These are phyloP conservation scores for Phalaenopsis aphrodite DNA, from an alignment of 106 monocot genomes.

Conservation along the genomic window DNA sequence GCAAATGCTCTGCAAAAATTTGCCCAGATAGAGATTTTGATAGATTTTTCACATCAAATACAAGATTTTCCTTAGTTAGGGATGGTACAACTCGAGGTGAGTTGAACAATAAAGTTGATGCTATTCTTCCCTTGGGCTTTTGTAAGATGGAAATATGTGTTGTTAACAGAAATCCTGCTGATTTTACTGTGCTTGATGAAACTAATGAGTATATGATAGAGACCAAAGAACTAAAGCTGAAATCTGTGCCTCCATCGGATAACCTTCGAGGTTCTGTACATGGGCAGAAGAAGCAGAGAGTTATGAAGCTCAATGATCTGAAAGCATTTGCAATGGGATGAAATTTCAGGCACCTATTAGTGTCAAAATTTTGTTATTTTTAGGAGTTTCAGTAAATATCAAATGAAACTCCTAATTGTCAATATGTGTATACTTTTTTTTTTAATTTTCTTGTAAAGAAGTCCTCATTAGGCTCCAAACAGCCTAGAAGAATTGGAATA, in stretches of 20 bases:
- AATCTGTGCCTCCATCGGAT: not conserved
- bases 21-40: not conserved
- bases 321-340: slow-evolving; percentile 12
- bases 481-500: slow-evolving; percentile 3
- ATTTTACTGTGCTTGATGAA: slow-evolving; percentile 58
- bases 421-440: slow-evolving; percentile 8
- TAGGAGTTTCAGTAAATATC: slow-evolving; percentile 1
- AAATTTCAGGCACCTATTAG: not conserved
- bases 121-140: slow-evolving; percentile 12
- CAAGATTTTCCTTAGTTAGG: slow-evolving; percentile 9
- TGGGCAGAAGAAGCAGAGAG: slow-evolving; percentile 17
- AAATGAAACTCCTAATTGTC: slow-evolving; percentile 2
- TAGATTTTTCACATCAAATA: not conserved
- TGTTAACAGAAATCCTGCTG: slow-evolving; percentile 86
- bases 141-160: slow-evolving; percentile 30
- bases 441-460: not conserved
- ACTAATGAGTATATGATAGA: slow-evolving; percentile 56
- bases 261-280: not conserved
- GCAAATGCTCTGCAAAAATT: slow-evolving; percentile 11
- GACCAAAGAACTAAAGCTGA: slow-evolving; percentile 14
- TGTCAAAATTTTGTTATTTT: slow-evolving; percentile 5
- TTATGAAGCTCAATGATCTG: slow-evolving; percentile 31
- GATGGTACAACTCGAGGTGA: slow-evolving; percentile 1
- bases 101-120: slow-evolving; percentile 14
- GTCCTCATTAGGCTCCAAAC: not conserved